Conservation (phyloP, 1,284 basidiomycete genomes). For the Meira miltonrushii region DNA sequence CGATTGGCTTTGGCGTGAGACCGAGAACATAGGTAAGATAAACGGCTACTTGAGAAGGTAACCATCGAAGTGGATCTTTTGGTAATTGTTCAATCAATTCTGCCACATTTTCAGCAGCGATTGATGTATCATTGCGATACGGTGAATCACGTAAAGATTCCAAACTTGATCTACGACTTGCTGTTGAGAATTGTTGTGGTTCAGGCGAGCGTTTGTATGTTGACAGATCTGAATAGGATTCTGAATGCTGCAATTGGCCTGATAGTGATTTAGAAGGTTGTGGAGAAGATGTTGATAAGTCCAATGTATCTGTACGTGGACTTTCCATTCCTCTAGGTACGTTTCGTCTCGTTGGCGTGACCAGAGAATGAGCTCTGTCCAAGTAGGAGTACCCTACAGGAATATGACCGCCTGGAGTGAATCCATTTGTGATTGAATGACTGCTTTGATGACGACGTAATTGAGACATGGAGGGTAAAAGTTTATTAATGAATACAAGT, state of each 20-base stretch:
- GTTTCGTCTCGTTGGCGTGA: conserved; percentile 33
- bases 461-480: background rate
- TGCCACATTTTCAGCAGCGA: background rate
- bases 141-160: conserved; percentile 9
- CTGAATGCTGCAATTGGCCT: background rate
- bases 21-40: conserved; percentile 44
- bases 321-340: conserved; percentile 20
- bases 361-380: conserved; percentile 31
- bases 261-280: background rate
- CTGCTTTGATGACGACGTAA: background rate
- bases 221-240: background rate
- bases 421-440: conserved; percentile 26
- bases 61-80: conserved; percentile 38
- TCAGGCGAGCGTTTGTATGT: conserved; percentile 9
- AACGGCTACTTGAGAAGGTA: conserved; percentile 40
- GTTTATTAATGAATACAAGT: no score
- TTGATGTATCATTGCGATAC: background rate
- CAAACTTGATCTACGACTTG: conserved; percentile 17
- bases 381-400: conserved; percentile 44
- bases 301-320: background rate
- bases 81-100: conserved; percentile 24
- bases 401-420: conserved; percentile 39
- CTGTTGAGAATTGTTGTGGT: background rate
- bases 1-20: conserved; percentile 38
- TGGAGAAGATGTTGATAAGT: conserved; percentile 12